Conservation (phyloP, 2,329 filamentous ascomycete species). For the Dactylellina drechsleri region DNA sequence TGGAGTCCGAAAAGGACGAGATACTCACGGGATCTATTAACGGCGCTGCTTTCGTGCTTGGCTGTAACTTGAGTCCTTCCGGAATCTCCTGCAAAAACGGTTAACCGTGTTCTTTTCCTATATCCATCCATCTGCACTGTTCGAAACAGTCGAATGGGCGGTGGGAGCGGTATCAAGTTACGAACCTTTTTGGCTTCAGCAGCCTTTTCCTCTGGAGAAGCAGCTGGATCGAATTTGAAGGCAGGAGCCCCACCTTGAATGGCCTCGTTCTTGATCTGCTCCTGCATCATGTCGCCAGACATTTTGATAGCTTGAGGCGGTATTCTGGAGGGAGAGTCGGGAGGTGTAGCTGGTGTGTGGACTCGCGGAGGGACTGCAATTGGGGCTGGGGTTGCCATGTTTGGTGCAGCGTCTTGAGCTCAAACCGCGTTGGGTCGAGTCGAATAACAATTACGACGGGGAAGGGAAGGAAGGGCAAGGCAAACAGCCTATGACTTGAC, state of each 20-base stretch:
- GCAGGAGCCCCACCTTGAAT: constrained; percentile 80
- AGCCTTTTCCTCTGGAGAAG: constrained; percentile 82
- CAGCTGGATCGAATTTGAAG: constrained; percentile 87
- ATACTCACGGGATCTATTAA: constrained; percentile 43
- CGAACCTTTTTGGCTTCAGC: constrained; percentile 71
- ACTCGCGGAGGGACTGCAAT: constrained; percentile 14
- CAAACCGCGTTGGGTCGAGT: constrained; percentile 42
- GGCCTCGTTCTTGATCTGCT: constrained; percentile 79
- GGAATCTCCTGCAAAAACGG: constrained; percentile 41
- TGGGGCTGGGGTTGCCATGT: constrained; percentile 46
- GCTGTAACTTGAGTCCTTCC: constrained; percentile 48
- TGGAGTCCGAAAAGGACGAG: neutral
- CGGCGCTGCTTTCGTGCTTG: constrained; percentile 45
- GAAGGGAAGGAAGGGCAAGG: neutral
- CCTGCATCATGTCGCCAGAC: constrained; percentile 62
- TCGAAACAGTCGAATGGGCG: neutral
- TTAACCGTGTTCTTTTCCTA: constrained; percentile 73
- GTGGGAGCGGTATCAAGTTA: neutral
- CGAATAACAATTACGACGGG: neutral
- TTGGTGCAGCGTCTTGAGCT: constrained; percentile 17
- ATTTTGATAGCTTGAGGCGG: constrained; percentile 32
- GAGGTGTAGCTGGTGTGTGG: constrained; percentile 51
- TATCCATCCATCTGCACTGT: constrained; percentile 16
- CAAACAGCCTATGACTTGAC: constrained; percentile 4
- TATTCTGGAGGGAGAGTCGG: constrained; percentile 48